phyloP scores from a whole-genome alignment of 768 basidiomycete species.

The Boletus reticulatus region DNA sequence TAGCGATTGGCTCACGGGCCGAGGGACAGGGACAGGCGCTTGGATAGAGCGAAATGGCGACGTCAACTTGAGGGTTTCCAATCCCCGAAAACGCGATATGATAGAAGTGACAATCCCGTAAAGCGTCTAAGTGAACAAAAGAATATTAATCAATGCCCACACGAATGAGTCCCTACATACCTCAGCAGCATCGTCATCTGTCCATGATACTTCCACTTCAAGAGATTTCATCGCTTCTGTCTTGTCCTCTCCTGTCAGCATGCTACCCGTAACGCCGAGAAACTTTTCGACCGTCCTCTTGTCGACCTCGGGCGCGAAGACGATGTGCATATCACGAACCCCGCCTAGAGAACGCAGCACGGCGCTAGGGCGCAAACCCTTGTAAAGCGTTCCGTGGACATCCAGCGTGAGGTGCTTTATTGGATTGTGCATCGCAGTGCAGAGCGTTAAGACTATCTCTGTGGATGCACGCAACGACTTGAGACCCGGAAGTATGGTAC shows the following conservation, averaged over 20 bases:
- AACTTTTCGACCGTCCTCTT: conserved; percentile 33
- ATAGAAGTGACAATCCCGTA: conserved; percentile 30
- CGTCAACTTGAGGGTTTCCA: conserved; percentile 29
- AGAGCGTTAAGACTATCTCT: conserved; percentile 19
- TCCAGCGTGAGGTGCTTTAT: conserved; percentile 24
- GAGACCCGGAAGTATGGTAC: conserved; percentile 23
- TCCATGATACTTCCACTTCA: conserved; percentile 30
- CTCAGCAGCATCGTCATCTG: conserved; percentile 28
- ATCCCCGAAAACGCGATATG: conserved; percentile 31
- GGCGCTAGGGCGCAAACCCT: conserved; percentile 26
- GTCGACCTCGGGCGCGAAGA: conserved; percentile 32
- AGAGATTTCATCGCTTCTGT: conserved; percentile 16
- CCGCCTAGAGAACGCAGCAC: conserved; percentile 28
- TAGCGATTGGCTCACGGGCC: not conserved
- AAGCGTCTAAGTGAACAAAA: conserved; percentile 15
- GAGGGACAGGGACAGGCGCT: conserved; percentile 11
- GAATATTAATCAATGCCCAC: not conserved
- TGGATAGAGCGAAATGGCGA: conserved; percentile 31
- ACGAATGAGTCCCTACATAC: conserved; percentile 5
- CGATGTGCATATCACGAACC: conserved; percentile 27
- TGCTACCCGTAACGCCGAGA: conserved; percentile 23
- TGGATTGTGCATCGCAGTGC: conserved; percentile 11
- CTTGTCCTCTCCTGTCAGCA: conserved; percentile 15
- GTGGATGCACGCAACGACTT: conserved; percentile 28
- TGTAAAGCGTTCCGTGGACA: conserved; percentile 29